phyloP scores from a whole-genome alignment of 768 basidiomycete species.

The Collybia sordida region DNA sequence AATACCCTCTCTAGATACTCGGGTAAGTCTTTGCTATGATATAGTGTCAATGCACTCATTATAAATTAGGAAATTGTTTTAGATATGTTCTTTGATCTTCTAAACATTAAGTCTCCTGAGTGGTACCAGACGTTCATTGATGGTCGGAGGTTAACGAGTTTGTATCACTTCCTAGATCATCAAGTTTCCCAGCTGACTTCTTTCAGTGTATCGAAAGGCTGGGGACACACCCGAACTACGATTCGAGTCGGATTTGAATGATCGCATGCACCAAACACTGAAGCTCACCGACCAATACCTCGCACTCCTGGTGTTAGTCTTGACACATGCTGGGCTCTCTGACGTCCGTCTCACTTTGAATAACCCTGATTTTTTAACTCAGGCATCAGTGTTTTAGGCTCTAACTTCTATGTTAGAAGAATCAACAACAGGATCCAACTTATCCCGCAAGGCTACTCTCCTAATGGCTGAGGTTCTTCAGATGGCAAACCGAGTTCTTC shows the following conservation, averaged over 20 bases:
- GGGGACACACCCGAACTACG: conserved; percentile 37
- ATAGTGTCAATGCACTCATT: not conserved
- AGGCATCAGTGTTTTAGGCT: conserved; percentile 48
- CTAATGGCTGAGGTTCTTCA: conserved; percentile 91
- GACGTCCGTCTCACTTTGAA: conserved; percentile 55
- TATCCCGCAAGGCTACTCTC: conserved; percentile 88
- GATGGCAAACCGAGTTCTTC: conserved; percentile 84
- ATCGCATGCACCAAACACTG: conserved; percentile 54
- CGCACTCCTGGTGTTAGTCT: conserved; percentile 77
- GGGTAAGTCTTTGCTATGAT: conserved; percentile 48
- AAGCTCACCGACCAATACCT: conserved; percentile 94
- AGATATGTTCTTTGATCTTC: conserved; percentile 90
- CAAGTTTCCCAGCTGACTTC: not conserved
- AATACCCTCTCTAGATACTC: conserved; percentile 83
- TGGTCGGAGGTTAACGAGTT: conserved; percentile 85
- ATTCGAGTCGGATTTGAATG: conserved; percentile 33
- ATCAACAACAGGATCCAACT: conserved; percentile 61
- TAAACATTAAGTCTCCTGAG: conserved; percentile 89
- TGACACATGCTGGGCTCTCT: conserved; percentile 84
- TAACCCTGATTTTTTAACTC: not conserved
- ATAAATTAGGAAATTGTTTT: conserved; percentile 77
- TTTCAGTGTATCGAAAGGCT: conserved; percentile 65
- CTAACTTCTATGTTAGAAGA: conserved; percentile 86
- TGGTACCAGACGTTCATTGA: conserved; percentile 94
- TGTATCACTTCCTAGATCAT: conserved; percentile 17